Evolutionary conservation across 73 alveolate genomes (phyloP).

Genomic region (Tetrahymena elliotti): DNA sequence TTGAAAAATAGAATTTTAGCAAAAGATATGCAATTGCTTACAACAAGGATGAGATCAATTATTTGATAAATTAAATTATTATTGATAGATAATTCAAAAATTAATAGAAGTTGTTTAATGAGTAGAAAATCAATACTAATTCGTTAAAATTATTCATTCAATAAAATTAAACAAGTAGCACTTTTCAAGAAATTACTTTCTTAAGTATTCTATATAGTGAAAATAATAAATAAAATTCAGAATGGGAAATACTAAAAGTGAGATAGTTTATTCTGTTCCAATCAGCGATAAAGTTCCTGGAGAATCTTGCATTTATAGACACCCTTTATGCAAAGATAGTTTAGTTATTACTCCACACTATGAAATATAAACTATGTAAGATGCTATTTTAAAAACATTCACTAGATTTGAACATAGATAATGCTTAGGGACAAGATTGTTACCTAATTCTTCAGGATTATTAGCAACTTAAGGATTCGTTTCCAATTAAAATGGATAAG

Average conservation of each 20-base stretch:
- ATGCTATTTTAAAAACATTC: neutral
- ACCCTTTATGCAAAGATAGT: constrained; percentile 51
- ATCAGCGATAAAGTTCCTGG: constrained; percentile 63
- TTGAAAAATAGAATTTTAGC: neutral
- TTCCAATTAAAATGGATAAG: neutral
- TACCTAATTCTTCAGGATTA: neutral
- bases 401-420: neutral
- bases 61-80: no score
- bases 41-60: neutral
- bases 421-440: neutral
- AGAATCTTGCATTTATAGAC: constrained; percentile 58
- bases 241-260: neutral
- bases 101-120: neutral
- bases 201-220: neutral
- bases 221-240: no score
- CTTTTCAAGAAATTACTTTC: neutral
- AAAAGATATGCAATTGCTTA: neutral
- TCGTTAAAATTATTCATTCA: neutral
- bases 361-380: neutral
- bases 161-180: neutral
- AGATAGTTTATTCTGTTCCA: constrained; percentile 47
- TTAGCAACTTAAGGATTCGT: neutral
- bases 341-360: neutral
- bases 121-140: neutral
- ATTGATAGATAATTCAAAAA: neutral